Percentiles rank a stretch among this genome's conserved stretches.
These are phyloP conservation scores for Penicillium sp. DNA, from an alignment of 2,329 filamentous ascomycete genomes.

Conservation along the genomic window DNA sequence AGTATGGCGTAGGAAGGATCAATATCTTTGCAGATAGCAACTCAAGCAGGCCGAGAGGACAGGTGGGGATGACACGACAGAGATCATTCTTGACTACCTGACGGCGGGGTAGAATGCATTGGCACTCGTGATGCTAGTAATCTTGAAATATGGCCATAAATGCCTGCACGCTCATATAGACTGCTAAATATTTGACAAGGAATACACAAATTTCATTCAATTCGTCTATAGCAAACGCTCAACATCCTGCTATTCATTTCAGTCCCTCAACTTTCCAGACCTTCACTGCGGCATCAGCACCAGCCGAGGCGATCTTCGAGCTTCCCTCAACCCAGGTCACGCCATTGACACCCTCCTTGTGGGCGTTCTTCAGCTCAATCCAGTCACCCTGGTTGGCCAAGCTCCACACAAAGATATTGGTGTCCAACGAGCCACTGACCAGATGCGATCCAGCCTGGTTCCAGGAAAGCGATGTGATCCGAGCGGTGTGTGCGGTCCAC, in stretches of 20 bases:
- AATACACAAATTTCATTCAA: neutral
- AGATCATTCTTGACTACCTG: too few relatives aligned
- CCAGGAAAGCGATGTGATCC: conserved; percentile 73
- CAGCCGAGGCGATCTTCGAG: conserved; percentile 71
- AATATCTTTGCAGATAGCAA: neutral
- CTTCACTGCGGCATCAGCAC: conserved; percentile 88
- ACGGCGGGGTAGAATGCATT: too few relatives aligned
- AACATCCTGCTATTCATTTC: conserved; percentile 22
- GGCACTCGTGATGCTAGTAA: neutral
- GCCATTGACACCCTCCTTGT: conserved; percentile 93
- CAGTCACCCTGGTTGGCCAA: conserved; percentile 78
- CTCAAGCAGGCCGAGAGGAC: neutral
- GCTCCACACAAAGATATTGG: conserved; percentile 91
- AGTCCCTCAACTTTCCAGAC: conserved; percentile 71
- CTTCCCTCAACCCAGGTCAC: conserved; percentile 74
- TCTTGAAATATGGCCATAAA: neutral
- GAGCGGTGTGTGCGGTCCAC: conserved; percentile 70
- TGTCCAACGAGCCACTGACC: conserved; percentile 83
- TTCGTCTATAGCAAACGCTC: neutral
- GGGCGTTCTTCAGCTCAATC: conserved; percentile 81
- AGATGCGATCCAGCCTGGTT: conserved; percentile 74
- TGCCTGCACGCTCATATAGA: neutral
- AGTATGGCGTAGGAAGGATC: neutral
- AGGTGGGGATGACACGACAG: neutral
- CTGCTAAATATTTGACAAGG: neutral